Conservation (phyloP, 2,329 filamentous ascomycete genomes). For the Colletotrichum incanum region DNA sequence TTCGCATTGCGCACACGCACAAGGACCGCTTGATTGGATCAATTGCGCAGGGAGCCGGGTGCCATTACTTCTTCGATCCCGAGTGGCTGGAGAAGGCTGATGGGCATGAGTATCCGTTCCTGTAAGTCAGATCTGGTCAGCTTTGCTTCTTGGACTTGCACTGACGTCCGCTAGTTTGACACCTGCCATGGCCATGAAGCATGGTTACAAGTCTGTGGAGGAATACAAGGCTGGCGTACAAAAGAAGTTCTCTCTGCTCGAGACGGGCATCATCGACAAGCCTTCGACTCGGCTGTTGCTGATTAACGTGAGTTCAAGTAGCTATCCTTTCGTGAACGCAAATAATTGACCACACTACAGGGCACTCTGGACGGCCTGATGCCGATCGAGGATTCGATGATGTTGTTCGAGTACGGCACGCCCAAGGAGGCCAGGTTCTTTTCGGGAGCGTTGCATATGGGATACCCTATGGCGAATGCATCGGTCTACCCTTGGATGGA, state of each 20-base stretch:
- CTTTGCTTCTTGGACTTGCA: neutral
- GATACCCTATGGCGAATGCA: conserved; percentile 73
- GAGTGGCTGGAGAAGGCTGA: conserved; percentile 74
- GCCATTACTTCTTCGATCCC: conserved; percentile 67
- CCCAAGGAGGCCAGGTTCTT: conserved; percentile 78
- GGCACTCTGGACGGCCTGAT: conserved; percentile 76
- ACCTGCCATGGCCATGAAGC: conserved; percentile 73
- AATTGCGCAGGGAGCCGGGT: conserved; percentile 72
- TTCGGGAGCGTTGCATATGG: conserved; percentile 75
- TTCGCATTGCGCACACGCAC: conserved; percentile 79
- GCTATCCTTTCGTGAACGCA: neutral
- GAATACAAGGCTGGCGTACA: conserved; percentile 70
- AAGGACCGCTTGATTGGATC: conserved; percentile 65
- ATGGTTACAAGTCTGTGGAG: conserved; percentile 71
- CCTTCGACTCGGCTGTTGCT: conserved; percentile 72
- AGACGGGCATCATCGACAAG: conserved; percentile 70
- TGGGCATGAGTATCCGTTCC: conserved; percentile 77
- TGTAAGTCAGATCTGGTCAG: conserved; percentile 51
- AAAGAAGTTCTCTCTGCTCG: conserved; percentile 74
- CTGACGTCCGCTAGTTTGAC: conserved; percentile 57
- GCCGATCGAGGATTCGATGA: conserved; percentile 77
- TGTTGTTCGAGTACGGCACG: conserved; percentile 75
- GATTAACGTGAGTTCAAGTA: conserved; percentile 67
- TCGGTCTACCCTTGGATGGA: conserved; percentile 76
- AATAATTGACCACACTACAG: conserved; percentile 50